Percentiles rank a stretch among this genome's conserved stretches.
These are phyloP conservation scores for Dothistroma pini DNA, from an alignment of 2,329 filamentous ascomycete genomes.

Conservation along the genomic window DNA sequence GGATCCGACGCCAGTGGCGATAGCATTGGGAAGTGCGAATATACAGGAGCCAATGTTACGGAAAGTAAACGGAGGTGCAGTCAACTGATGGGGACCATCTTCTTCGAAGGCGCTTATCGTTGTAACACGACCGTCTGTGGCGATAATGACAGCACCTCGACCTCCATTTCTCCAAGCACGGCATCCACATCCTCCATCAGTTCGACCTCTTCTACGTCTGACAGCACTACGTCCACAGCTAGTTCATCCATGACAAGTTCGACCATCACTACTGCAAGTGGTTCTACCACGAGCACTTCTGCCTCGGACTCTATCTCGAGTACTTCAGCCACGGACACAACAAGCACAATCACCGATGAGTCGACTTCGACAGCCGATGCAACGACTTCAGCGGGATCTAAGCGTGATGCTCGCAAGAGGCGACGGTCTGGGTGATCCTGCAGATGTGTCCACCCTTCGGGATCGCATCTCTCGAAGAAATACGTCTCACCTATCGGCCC, in stretches of 20 bases:
- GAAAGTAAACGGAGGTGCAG: slow-evolving; percentile 12
- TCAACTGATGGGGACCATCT: slow-evolving; percentile 12
- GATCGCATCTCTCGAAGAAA: neutral
- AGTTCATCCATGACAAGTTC: neutral
- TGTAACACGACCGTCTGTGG: slow-evolving; percentile 16
- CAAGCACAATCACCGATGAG: neutral
- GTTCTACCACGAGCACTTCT: neutral
- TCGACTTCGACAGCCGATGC: neutral
- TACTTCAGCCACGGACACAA: neutral
- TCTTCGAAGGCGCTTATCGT: slow-evolving; percentile 10
- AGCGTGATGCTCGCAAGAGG: neutral
- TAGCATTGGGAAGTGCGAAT: slow-evolving; percentile 10
- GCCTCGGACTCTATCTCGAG: neutral
- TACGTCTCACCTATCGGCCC: too few relatives aligned
- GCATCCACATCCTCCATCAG: neutral
- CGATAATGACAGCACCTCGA: neutral
- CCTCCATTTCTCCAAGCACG: neutral
- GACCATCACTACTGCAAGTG: neutral
- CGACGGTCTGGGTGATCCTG: neutral
- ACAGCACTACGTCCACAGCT: neutral
- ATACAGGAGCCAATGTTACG: slow-evolving; percentile 6
- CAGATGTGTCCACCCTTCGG: neutral
- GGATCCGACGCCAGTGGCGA: slow-evolving; percentile 11
- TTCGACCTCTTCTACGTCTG: neutral
- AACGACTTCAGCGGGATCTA: neutral